Base-by-base conservation (phyloP, 805 yeast genomes). In the Wilhelminamyces savonicus region DNA sequence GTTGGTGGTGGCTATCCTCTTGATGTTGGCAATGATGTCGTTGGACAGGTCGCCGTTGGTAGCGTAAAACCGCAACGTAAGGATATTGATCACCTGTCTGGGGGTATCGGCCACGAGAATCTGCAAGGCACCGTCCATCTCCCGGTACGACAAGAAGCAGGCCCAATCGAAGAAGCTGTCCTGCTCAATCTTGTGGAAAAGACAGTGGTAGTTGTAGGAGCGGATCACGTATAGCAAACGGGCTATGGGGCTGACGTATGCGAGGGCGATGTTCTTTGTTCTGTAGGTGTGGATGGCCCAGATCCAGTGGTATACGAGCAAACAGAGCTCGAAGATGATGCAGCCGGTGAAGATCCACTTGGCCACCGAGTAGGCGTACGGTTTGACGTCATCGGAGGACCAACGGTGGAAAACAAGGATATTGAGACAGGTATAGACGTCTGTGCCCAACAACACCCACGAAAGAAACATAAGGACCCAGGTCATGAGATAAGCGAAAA, bases 61-160 rank as follows among this genome's bases (percentile, higher is more conserved):
- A 22, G 71, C 75, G 32, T 74, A 74, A 40, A 61, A 63, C 7
- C 54, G 51, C 13, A 81, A 56, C 0, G 96, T 84, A 41, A 82
- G 60, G 16, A 87, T 82, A 48, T 86, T 86, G 38, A 86, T 72
- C 2, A 83, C 78, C 55, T 86, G 95, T 55, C 96, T 74, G 15
- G 96, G 96, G 12, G 87, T 69, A 42, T 86, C 95, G 0, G 94
- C 87, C 26, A 83, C 59, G 7, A 85, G 44, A 41, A 85, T 68
- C 26, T 62, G 65, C 26, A 74, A 59, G 10, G 82, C 80, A 30
- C 74, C 72, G 43, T 81, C 78, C 30, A 81, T 59, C 28, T 82
- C 77, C 39, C 72, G 73, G 53, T 74, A 83, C 3, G 78, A 68
- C 40, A 71, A 71, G 37, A 85, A 74, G 7, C 85, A 73, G 29